Evolutionary conservation across 106 monocot species (phyloP), one percentile per base, ranked within the genome.

Genomic region (Dioscorea alata): DNA sequence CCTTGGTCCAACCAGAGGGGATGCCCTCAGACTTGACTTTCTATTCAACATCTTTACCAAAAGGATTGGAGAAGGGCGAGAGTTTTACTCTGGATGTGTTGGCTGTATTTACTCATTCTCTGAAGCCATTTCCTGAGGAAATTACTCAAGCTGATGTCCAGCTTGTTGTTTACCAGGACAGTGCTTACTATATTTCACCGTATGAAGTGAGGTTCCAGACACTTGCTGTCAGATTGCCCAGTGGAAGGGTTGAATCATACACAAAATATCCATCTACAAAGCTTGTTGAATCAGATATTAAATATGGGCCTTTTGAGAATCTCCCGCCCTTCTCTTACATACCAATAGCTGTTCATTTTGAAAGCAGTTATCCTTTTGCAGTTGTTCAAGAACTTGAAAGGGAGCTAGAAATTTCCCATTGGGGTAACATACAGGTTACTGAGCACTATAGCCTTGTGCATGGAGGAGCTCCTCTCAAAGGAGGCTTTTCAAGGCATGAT

Each of bases 371-470:
- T 66, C 92, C 97, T 73, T 99, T 99, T 85, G 76, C 77, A 32
- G 85, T 99, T 75, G 92, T 77, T 76, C 72, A 81, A 57, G 74
- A 87, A 76, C 71, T 99, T 48, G 24, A 82, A 21, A 79, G 92
- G 57, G 97, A 99, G 60, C 90, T 99, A 69, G 97, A 99, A 71
- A 79, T 99, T 70, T 99, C 97, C 28, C 97, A 92, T 65, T 99
- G 97, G 97, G 97, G 97, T 22, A 92, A 85, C 68, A 74, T 92
- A 61, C 84, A 89, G 71, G 69, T 99, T 49, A 99, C 97, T 25
- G 97, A 99, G 76, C 87, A 92, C 63, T 99, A 99, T 65, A 87
- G 56, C 7, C 84, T 99, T 75, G 75, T 79, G 48, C 97, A 99
- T 81, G 86, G 78, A 56, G 97, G 97, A 67, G 97, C 97, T 23